A percentile compares a stretch with the other conserved stretches of the same genome.
Evolutionary conservation across 129 eudicot species (phyloP).

Genomic region (Helianthus tuberosus): DNA sequence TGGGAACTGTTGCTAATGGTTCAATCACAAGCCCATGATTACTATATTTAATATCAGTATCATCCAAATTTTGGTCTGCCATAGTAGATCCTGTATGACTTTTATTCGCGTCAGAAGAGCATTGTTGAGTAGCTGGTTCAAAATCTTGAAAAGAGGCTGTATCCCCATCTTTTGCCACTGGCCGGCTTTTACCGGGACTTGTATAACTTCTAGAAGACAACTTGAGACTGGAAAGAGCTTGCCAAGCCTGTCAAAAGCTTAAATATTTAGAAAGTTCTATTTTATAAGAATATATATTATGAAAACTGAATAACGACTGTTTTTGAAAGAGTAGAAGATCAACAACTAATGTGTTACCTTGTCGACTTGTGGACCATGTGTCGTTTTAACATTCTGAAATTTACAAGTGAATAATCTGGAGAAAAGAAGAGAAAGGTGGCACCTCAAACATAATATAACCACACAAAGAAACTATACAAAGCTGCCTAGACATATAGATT

Average conservation of each 20-base stretch:
- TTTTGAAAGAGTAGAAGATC: background rate
- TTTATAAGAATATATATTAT: background rate
- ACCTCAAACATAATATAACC: background rate
- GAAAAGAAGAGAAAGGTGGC: constrained; percentile 6
- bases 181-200: constrained; percentile 72
- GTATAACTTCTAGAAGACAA: constrained; percentile 60
- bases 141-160: constrained; percentile 27
- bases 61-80: constrained; percentile 30
- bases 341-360: constrained; percentile 56
- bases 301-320: background rate
- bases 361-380: constrained; percentile 50
- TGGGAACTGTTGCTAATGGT: too few relatives aligned
- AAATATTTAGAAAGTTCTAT: constrained; percentile 9
- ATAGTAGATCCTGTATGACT: constrained; percentile 14
- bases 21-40: background rate
- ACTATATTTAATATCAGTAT: constrained; percentile 22
- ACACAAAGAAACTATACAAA: too few relatives aligned
- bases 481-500: too few relatives aligned
- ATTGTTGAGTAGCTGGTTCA: constrained; percentile 36
- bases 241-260: constrained; percentile 73
- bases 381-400: constrained; percentile 44
- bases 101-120: constrained; percentile 28
- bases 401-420: constrained; percentile 56
- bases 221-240: constrained; percentile 69
- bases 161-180: constrained; percentile 29